Base-by-base conservation (phyloP, 1,139 yeast species). In the Yamadazyma sp. region DNA sequence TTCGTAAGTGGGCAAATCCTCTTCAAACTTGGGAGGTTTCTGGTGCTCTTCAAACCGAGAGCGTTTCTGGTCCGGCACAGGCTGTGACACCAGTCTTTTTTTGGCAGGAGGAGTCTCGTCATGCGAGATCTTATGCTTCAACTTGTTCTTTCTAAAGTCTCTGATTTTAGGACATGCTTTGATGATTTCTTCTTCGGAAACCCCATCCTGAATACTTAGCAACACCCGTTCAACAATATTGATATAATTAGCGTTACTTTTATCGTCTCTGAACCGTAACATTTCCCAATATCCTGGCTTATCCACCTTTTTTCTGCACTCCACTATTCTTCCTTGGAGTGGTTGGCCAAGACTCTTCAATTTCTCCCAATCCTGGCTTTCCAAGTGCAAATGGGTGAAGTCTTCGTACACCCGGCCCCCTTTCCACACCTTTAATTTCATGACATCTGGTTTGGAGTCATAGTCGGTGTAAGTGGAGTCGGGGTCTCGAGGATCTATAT, bases 221-320 rank as follows among this genome's bases (percentile, higher is more conserved):
- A 90, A 63, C 31, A 92, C 90, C 54, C 85, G 90, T 42, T 80
- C 81, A 11, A 89, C 96, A 15, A 86, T 88, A 14, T 82, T 68
- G 4, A 80, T 61, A 59, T 88, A 96, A 57, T 94, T 94, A 9
- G 95, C 97, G 53, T 86, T 84, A 17, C 78, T 63, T 57, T 94
- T 94, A 58, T 94, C 99, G 60, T 92, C 96, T 57, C 99, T 73
- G 61, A 92, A 92, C 42, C 99, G 72, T 42, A 92, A 61, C 70
- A 86, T 75, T 44, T 81, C 80, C 98, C 98, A 94, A 38, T 70
- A 75, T 1, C 82, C 82, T 3, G 64, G 63, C 26, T 50, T 57
- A 37, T 75, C 69, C 18, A 68, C 64, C 40, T 82, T 81, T 51
- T 73, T 73, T 44, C 80, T 70, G 48, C 95, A 88, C 61, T 94